A percentile compares a stretch with the other conserved stretches of the same genome.
phyloP scores from a whole-genome alignment of 768 basidiomycete species.

The Suillus clintonianus region DNA sequence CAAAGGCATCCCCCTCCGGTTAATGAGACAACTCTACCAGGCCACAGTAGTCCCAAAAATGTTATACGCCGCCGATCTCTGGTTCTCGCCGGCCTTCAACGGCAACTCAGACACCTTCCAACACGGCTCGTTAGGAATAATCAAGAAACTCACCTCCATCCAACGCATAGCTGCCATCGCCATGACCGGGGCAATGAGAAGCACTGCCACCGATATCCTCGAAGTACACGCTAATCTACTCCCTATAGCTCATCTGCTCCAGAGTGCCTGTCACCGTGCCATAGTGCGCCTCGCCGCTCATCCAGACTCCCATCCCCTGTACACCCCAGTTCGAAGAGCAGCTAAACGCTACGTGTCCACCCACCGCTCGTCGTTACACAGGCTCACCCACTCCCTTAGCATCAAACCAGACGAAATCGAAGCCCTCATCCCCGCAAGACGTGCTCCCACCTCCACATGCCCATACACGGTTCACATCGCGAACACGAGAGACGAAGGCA shows the following conservation, averaged over 20 bases:
- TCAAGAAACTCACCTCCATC: background rate
- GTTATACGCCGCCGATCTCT: conserved; percentile 15
- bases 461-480: too few relatives aligned
- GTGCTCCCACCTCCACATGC: too few relatives aligned
- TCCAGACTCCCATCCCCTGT: background rate
- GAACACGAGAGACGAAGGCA: too few relatives aligned
- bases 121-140: background rate
- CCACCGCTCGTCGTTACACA: too few relatives aligned
- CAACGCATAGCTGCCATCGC: background rate
- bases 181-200: background rate
- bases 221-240: background rate
- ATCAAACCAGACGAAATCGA: too few relatives aligned
- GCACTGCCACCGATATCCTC: background rate
- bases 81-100: background rate
- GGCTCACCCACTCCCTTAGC: too few relatives aligned
- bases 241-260: background rate
- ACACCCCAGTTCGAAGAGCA: background rate
- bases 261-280: background rate
- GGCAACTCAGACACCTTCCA: background rate
- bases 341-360: background rate
- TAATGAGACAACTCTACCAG: conserved; percentile 23
- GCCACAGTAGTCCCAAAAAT: conserved; percentile 31
- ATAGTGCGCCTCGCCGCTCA: background rate
- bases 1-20: conserved; percentile 14
- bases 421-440: too few relatives aligned